Percentiles rank a stretch among this genome's conserved stretches.
Evolutionary conservation across 2,329 filamentous ascomycete genomes (phyloP).

Genomic region (Fusarium globosum): DNA sequence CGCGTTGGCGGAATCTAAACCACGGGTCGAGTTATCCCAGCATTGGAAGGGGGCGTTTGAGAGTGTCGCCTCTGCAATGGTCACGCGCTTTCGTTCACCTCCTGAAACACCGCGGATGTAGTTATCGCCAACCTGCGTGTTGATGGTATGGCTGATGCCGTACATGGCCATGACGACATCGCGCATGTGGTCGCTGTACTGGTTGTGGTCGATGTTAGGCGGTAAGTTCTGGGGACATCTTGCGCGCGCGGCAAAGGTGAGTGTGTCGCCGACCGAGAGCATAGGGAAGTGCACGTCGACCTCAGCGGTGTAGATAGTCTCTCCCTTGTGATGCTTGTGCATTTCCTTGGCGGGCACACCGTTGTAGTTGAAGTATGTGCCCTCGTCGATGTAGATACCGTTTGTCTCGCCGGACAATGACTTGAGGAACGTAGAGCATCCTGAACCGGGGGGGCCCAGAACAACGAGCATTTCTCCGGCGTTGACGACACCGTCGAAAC

Average conservation of each 20-base stretch:
- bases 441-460: slow-evolving; percentile 68
- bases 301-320: slow-evolving; percentile 39
- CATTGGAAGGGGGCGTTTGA: slow-evolving; percentile 58
- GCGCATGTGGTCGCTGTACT: slow-evolving; percentile 69
- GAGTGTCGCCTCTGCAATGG: slow-evolving; percentile 76
- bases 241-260: slow-evolving; percentile 71
- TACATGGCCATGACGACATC: slow-evolving; percentile 72
- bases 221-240: slow-evolving; percentile 70
- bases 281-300: slow-evolving; percentile 56
- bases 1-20: slow-evolving; percentile 46
- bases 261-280: slow-evolving; percentile 71
- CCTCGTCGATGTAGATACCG: slow-evolving; percentile 68
- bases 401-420: slow-evolving; percentile 67
- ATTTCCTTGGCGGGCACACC: slow-evolving; percentile 33
- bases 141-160: slow-evolving; percentile 77
- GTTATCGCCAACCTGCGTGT: slow-evolving; percentile 78
- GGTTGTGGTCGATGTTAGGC: slow-evolving; percentile 60
- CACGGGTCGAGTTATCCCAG: slow-evolving; percentile 49
- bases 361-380: slow-evolving; percentile 39
- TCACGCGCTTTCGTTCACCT: slow-evolving; percentile 81
- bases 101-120: slow-evolving; percentile 77
- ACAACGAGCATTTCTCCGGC: slow-evolving; percentile 78
- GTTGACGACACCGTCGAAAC: slow-evolving; percentile 72
- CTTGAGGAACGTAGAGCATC: slow-evolving; percentile 77
- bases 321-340: slow-evolving; percentile 35